phyloP scores from a whole-genome alignment of 2,329 filamentous ascomycete genomes.

The Neofusicoccum laricinum region DNA sequence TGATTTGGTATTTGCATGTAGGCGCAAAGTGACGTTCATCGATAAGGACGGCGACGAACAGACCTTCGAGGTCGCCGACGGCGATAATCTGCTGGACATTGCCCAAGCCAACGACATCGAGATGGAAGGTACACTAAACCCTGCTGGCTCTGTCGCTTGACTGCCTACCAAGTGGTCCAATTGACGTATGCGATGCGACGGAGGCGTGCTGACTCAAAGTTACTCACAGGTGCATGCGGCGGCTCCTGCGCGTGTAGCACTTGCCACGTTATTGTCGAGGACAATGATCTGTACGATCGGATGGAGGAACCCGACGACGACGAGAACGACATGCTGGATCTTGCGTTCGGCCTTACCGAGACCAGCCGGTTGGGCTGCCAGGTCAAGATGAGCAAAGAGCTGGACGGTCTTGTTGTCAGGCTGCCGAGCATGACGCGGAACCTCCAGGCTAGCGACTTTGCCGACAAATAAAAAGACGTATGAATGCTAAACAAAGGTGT shows the following conservation, averaged over 20 bases:
- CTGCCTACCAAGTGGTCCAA: background rate
- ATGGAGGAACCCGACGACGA: constrained; percentile 77
- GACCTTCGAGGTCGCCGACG: constrained; percentile 75
- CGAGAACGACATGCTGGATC: constrained; percentile 86
- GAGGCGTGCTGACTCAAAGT: background rate
- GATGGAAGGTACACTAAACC: constrained; percentile 66
- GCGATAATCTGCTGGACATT: constrained; percentile 92
- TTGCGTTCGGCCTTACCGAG: constrained; percentile 87
- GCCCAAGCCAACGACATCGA: constrained; percentile 92
- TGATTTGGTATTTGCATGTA: constrained; percentile 34
- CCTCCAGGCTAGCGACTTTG: constrained; percentile 90
- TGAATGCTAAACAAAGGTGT: background rate
- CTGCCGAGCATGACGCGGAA: constrained; percentile 94
- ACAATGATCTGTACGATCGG: constrained; percentile 70
- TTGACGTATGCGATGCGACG: background rate
- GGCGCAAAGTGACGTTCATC: constrained; percentile 85
- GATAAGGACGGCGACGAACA: constrained; percentile 80
- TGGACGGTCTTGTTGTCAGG: constrained; percentile 82
- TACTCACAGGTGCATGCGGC: constrained; percentile 71
- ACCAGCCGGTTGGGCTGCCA: constrained; percentile 83
- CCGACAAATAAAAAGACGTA: constrained; percentile 26
- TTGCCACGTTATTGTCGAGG: constrained; percentile 82
- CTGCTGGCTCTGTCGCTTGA: background rate
- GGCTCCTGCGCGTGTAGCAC: constrained; percentile 92
- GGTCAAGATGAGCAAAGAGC: constrained; percentile 83